Evolutionary conservation across 305 asterid genomes (phyloP), one percentile per base, ranked within the genome.

Genomic region (Fraxinus angustifolia): DNA sequence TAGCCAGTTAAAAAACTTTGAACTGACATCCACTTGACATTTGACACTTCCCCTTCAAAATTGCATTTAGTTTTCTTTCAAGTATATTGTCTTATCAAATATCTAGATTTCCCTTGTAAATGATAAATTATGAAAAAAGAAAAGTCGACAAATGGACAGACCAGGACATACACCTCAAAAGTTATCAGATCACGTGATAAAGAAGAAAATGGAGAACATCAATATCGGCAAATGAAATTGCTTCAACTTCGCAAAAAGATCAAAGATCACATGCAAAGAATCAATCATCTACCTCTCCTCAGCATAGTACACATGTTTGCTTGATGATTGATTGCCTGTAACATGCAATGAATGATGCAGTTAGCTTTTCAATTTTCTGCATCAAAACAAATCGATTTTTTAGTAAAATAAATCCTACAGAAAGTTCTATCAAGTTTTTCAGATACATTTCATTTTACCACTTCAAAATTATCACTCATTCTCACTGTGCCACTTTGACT

Each of bases 361-460:
- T 87, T n/a, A 91, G 93, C 84, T 80, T 87, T 79, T 92, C 98
- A 70, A 92, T 87, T 93, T 93, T 93, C 98, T 93, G 91, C 77
- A 79, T 71, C 76, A 86, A 45, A 82, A 85, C 19, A 26, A 17
- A 67, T 50, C 23, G 78, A 71, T 7, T 21, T 82, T 81, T 79
- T 48, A 80, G 14, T 34, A 19, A 17, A 76, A 58, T 3, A 38
- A 88, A 67, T 93, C 94, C 76, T 91, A 84, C 74, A 6, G 10
- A 7, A 36, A 36, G 40, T 36, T 36, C 40, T 36, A 36, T 36
- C 40, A 6, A 36, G 40, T 36, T 36, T 6, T 36, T 36, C 10
- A 36, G 40, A 36, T 36, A 36, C 40, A 36, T 1, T 36, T 36
- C 40, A 1, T 36, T 36, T 36, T 36, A 36, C 40, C 40, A 36